These are phyloP conservation scores for Pneumocystis oryctolagi DNA, from an alignment of 1,139 yeast genomes.

Conservation along the genomic window DNA sequence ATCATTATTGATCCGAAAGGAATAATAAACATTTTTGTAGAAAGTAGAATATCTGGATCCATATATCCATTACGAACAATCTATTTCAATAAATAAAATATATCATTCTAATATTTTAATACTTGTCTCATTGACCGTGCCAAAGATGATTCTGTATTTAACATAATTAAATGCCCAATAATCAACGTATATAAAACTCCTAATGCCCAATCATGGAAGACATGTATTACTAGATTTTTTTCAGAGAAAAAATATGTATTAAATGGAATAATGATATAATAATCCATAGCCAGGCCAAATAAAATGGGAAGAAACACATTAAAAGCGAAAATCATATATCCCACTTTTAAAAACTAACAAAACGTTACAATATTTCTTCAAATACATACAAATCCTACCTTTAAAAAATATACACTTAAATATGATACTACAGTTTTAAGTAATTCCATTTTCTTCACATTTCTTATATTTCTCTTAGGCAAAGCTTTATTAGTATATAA, in stretches of 20 bases:
- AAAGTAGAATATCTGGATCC: constrained; percentile 6
- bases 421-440: background rate
- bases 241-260: constrained; percentile 5
- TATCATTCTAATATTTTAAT: background rate
- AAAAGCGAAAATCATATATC: constrained; percentile 6
- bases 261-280: constrained; percentile 9
- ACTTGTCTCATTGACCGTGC: constrained; percentile 1
- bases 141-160: constrained; percentile 3
- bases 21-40: constrained; percentile 4
- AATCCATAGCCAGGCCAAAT: constrained; percentile 10
- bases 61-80: constrained; percentile 7
- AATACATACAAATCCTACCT: background rate
- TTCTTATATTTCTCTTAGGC: background rate
- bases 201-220: constrained; percentile 10
- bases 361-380: background rate
- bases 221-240: constrained; percentile 4
- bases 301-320: constrained; percentile 12
- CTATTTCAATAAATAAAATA: background rate
- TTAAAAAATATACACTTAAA: background rate
- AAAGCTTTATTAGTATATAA: background rate
- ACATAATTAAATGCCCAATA: constrained; percentile 4
- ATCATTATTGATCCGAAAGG: constrained; percentile 4
- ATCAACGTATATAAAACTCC: constrained; percentile 6
- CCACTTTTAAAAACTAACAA: constrained; percentile 1
- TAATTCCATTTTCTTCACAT: background rate